These are phyloP conservation scores for Cornus kousa DNA, from an alignment of 148 eudicot species.

Conservation along the genomic window DNA sequence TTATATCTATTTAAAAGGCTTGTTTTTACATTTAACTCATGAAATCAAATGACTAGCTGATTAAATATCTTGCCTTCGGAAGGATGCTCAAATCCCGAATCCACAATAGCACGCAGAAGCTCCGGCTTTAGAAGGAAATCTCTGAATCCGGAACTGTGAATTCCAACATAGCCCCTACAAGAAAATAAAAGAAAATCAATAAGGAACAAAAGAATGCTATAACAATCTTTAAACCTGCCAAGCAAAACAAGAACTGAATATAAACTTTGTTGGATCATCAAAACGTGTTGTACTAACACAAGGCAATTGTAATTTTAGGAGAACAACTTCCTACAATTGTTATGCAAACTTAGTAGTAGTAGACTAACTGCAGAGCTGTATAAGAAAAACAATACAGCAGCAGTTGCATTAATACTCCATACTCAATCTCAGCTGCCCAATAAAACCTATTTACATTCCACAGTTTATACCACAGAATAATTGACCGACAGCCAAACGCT, in stretches of 20 bases:
- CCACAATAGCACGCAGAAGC: conserved; percentile 66
- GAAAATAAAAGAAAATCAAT: neutral
- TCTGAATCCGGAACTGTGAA: conserved; percentile 73
- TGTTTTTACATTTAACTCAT: neutral
- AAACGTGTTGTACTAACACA: neutral
- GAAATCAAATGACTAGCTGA: neutral
- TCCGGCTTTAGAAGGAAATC: conserved; percentile 70
- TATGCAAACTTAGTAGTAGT: too few species aligned
- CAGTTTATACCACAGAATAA: too few species aligned
- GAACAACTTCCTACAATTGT: neutral
- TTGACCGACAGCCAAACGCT: too few species aligned
- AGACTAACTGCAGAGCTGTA: too few species aligned
- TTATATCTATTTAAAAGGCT: neutral
- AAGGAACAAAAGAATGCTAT: too few species aligned
- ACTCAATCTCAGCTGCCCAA: too few species aligned
- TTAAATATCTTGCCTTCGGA: conserved; percentile 53
- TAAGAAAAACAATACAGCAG: neutral
- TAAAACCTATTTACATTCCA: neutral
- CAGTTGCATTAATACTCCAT: neutral
- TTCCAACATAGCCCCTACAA: conserved; percentile 57
- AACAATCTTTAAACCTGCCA: too few species aligned
- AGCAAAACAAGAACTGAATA: too few species aligned
- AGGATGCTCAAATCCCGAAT: conserved; percentile 71
- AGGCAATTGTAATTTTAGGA: neutral
- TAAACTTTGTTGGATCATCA: neutral